Percentiles rank a stretch among this genome's conserved stretches.
Conservation (phyloP, 257 asterid species). For the Solanum tarijense region DNA sequence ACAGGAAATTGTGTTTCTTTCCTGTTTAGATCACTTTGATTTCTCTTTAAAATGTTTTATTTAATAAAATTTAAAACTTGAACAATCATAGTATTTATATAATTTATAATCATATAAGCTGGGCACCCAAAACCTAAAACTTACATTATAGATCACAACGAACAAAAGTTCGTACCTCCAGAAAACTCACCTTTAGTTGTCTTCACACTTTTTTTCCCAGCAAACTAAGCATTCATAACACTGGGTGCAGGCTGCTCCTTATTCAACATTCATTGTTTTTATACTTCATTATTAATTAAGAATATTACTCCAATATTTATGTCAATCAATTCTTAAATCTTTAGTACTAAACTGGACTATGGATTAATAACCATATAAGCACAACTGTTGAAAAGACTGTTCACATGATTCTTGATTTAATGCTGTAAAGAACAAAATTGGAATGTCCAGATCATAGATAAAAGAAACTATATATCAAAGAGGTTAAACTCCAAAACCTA, state of each 20-base stretch:
- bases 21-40: neutral
- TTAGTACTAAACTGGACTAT: neutral
- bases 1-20: neutral
- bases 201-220: neutral
- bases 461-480: neutral
- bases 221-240: neutral
- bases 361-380: neutral
- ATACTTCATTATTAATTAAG: neutral
- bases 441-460: neutral
- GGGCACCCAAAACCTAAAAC: neutral
- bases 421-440: neutral
- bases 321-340: neutral
- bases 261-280: neutral
- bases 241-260: neutral
- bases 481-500: neutral
- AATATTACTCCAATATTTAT: neutral
- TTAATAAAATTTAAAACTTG: neutral
- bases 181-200: neutral
- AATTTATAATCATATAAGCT: neutral
- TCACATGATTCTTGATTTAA: neutral
- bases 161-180: neutral
- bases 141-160: neutral
- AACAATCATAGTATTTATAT: too few species aligned
- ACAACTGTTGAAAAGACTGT: neutral
- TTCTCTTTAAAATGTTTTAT: neutral